Base-by-base conservation (phyloP, 2,329 filamentous ascomycete species). In the Botryosphaeria dothidea region DNA sequence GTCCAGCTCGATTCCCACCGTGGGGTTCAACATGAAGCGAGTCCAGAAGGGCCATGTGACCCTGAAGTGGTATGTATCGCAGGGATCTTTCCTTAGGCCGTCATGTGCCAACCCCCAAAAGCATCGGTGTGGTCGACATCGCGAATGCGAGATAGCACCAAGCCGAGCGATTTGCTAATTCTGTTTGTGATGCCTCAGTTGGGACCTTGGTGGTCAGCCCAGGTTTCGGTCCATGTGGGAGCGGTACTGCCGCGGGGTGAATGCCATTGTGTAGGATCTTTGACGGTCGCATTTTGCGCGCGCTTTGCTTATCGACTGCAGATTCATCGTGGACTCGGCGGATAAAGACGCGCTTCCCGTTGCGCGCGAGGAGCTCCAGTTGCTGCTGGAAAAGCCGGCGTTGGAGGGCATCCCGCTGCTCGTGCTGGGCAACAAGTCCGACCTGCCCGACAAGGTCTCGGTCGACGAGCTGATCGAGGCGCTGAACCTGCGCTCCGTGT, bases 151-250 rank as follows among this genome's bases (percentile, higher is more conserved):
- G 52, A 56, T 51, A 52, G 61, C 46, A 31, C 36, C 48, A 15
- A 6, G 38, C 31, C 13, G 31, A 17, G 23, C 38, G 21, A 43
- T 51, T 52, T 49, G 62, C 63, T 65, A 46, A 49, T 23, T 66
- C 29, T 41, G 72, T 43, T n/a, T 45, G 58, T 29, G 27, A 46
- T 29, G 5, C 19, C 66, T 45, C 71, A 89, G 87, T 81, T 99
- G 95, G 95, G 95, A 99, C 82, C 88, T 99, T 69, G 95, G 95
- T 71, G 95, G 95, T 62, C 95, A 99, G 81, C 94, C 95, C 72
- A 88, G 94, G 70, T 99, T 98, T 82, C 91, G 95, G 74, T 92
- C 92, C 71, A 99, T 99, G 95, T 99, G 95, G 95, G 95, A 99
- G 84, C 86, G 95, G 75, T 99, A 99, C 79, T 98, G 95, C 81